Evolutionary conservation across 371 early-diverging fungal species (phyloP), one percentile per base, ranked within the genome.

Genomic region (Zopfochytrium polystomum): DNA sequence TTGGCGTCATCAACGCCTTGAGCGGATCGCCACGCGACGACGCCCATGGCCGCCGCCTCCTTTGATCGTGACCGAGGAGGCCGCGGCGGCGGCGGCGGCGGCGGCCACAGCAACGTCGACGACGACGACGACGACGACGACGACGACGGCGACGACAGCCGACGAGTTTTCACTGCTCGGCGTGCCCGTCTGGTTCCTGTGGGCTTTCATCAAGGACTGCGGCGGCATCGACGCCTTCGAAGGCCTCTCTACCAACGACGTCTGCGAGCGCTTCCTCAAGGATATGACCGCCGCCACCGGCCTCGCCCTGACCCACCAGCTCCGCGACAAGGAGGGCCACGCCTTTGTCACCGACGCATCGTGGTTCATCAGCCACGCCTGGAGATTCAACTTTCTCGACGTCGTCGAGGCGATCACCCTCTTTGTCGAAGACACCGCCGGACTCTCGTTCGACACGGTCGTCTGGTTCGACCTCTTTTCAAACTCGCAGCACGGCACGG

Each of bases 401-500:
- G 56, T 64, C 11, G 53, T 65, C 15, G 65, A 61, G 4, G 57
- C 69, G 15, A 3, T 68, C 18, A 22, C 29, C 13, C 45, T 7
- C 3, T 63, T 47, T 31, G 46, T 54, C 43, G 1, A 3, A 0
- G 20, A 2, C 7, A 27, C 27, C 15, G 31, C 15, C 15, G 7
- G 18, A 31, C 47, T 42, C 4, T 31, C 27, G 22, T 15, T 43
- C 15, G 33, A 34, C 22, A 20, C 52, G 20, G 29, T 52, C 25
- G 13, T 66, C 35, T 66, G 67, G 67, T 66, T 66, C 32, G 67
- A 66, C 32, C 31, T 66, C 18, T 55, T 62, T 52, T 44, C 53
- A 7, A 66, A 62, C 49, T 46, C 52, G 2, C 67, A 66, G 46
- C 57, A 62, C 31, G 43, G 22, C 18, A 49, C 59, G 23, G 58